These are phyloP conservation scores for Aspergillus aculeatus DNA, from an alignment of 2,329 filamentous ascomycete species.

Conservation along the genomic window DNA sequence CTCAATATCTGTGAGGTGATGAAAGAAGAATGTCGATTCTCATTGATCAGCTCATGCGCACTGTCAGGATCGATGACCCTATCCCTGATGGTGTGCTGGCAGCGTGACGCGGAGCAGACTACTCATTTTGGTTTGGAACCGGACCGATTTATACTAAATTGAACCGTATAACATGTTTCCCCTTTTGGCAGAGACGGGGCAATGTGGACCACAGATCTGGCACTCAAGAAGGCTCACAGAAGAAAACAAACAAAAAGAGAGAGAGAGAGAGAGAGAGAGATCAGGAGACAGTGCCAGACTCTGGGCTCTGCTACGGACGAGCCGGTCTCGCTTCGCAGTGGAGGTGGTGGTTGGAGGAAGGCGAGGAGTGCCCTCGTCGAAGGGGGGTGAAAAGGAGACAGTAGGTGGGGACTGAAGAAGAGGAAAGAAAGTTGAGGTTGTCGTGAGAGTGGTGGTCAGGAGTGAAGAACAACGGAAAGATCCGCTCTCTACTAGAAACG, in stretches of 20 bases:
- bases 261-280: conserved; percentile 5
- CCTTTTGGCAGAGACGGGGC: not conserved
- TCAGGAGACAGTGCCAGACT: not conserved
- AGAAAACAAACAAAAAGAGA: not conserved
- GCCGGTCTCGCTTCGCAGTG: conserved; percentile 19
- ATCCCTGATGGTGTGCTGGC: not conserved
- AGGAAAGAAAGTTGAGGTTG: not conserved
- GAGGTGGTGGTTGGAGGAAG: not conserved
- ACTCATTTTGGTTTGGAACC: not conserved
- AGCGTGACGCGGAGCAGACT: not conserved
- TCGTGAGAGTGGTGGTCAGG: not conserved
- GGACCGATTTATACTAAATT: not conserved
- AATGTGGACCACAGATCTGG: not conserved
- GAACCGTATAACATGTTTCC: not conserved
- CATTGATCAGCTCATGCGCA: not conserved
- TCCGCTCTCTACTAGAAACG: conserved; percentile 7
- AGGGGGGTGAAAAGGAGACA: conserved; percentile 1
- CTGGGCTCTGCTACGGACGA: conserved; percentile 11
- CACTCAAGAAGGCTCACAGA: not conserved
- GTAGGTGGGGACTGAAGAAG: not conserved
- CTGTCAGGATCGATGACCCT: not conserved
- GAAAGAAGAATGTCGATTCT: not conserved
- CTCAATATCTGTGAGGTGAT: not conserved
- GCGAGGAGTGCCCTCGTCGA: not conserved
- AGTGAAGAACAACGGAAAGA: conserved; percentile 10